Base-by-base conservation (phyloP, 495 filamentous ascomycete species). In the Hamigera avellanea region DNA sequence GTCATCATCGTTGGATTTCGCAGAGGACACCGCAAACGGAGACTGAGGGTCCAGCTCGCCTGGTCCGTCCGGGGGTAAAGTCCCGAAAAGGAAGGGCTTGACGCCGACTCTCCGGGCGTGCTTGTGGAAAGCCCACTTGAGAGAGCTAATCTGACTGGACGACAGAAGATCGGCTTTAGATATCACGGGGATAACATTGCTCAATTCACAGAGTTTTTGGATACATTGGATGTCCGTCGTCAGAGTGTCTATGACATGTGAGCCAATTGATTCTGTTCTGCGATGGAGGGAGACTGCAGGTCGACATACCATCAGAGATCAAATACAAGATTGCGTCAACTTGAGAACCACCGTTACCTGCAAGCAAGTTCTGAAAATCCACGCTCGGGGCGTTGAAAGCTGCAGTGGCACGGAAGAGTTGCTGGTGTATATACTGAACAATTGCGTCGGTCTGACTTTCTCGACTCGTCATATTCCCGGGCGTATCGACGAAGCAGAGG, bases 401-500 rank as follows among this genome's bases (percentile, higher is more conserved):
- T 3, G 72, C 66, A 8, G 69, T 70, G 23, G 76, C 78, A 36
- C 76, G 79, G 39, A 69, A 64, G 18, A 93, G 59, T 43, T 91
- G 81, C 19, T 72, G 68, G 43, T 85, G 76, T 16, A 94, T 72
- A 52, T 94, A 95, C 40, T 80, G 58, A 12, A 81, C 52, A 14
- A 93, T 75, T 12, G 70, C 64, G 26, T 81, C 75, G 25, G 81
- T 83, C 30, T 78, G 76, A 34, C 76, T 78, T 37, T 76, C 50
- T 47, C 72, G 76, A 29, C 77, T 80, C 26, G 73, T 67, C 12
- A 71, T 70, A 56, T 77, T 83, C n/a, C 82, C 76, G 16, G 81
- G 78, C 8, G 86, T 93, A 64, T 98, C 91, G 36, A 95, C 80
- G 53, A 98, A 98, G 52, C 87, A 95, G 8, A 98, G 48, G 59